A percentile compares a stretch with the other conserved stretches of the same genome.
These are phyloP conservation scores for Daphne laureola DNA, from an alignment of 441 rosid genomes.

Conservation along the genomic window DNA sequence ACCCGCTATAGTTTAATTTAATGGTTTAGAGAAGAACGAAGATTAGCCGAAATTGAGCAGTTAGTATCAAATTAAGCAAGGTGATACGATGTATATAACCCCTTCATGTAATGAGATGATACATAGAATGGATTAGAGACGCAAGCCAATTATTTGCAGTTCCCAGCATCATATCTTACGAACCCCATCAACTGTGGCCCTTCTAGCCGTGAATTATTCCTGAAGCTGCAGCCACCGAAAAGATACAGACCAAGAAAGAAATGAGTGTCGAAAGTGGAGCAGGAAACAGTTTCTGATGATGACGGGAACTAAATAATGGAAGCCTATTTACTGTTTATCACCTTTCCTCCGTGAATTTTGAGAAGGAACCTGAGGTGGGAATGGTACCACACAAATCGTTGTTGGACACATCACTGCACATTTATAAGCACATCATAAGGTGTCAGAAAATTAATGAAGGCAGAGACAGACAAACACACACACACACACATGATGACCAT, in stretches of 20 bases:
- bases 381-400: constrained; percentile 70
- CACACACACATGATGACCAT: neutral
- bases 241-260: neutral
- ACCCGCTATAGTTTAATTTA: too few species aligned
- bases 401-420: constrained; percentile 50
- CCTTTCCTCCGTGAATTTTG: constrained; percentile 64
- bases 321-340: constrained; percentile 5
- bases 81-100: neutral
- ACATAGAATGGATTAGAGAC: constrained; percentile 4
- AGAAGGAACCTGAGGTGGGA: constrained; percentile 56
- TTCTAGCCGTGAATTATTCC: constrained; percentile 48
- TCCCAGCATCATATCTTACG: constrained; percentile 52
- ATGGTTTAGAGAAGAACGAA: constrained; percentile 1
- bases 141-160: constrained; percentile 27
- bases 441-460: neutral
- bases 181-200: constrained; percentile 79
- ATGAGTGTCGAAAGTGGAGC: too few species aligned
- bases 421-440: neutral
- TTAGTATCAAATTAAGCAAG: neutral
- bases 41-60: too few species aligned
- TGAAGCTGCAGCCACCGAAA: constrained; percentile 31
- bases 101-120: constrained; percentile 17
- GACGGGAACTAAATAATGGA: neutral
- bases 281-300: too few species aligned
- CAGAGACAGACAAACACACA: neutral